Percentiles rank a stretch among this genome's conserved stretches.
phyloP scores from a whole-genome alignment of 352 stramenopile genomes.

The Lagenidium sp. region DNA sequence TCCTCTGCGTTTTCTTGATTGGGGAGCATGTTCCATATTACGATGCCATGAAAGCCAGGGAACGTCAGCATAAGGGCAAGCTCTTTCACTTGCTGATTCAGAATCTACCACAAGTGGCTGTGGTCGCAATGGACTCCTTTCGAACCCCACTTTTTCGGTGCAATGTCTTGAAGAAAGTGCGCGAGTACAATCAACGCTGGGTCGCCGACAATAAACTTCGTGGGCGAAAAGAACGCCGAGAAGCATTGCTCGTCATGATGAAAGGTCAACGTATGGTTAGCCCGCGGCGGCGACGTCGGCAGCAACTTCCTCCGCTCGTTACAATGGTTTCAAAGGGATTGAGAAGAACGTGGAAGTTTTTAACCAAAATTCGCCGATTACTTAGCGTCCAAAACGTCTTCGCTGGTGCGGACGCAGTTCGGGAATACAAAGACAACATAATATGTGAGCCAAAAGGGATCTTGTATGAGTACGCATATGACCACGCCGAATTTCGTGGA shows the following conservation, averaged over 20 bases:
- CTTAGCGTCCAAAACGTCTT: conserved; percentile 71
- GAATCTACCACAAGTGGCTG: conserved; percentile 44
- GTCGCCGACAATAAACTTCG: conserved; percentile 36
- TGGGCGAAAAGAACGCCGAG: conserved; percentile 27
- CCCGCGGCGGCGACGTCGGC: conserved; percentile 10
- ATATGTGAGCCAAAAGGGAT: conserved; percentile 76
- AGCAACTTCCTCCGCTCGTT: conserved; percentile 17
- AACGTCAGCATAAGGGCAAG: conserved; percentile 53
- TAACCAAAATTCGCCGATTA: conserved; percentile 26
- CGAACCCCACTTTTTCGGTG: conserved; percentile 62
- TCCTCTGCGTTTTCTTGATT: conserved; percentile 49
- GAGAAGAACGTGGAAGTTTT: conserved; percentile 42
- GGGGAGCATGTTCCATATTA: conserved; percentile 42
- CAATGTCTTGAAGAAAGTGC: conserved; percentile 30
- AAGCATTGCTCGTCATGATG: conserved; percentile 44
- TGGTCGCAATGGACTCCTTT: conserved; percentile 67
- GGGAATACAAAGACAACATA: conserved; percentile 37
- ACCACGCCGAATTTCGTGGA: conserved; percentile 58
- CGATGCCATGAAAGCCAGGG: conserved; percentile 36
- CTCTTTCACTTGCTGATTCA: conserved; percentile 69
- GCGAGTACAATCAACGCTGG: conserved; percentile 64
- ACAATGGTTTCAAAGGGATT: conserved; percentile 24
- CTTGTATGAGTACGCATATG: conserved; percentile 78
- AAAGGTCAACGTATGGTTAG: conserved; percentile 24
- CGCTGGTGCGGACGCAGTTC: conserved; percentile 22